Evolutionary conservation across 169 alveolate species (phyloP), one percentile per base, ranked within the genome.

Genomic region (Eimeria brunetti): DNA sequence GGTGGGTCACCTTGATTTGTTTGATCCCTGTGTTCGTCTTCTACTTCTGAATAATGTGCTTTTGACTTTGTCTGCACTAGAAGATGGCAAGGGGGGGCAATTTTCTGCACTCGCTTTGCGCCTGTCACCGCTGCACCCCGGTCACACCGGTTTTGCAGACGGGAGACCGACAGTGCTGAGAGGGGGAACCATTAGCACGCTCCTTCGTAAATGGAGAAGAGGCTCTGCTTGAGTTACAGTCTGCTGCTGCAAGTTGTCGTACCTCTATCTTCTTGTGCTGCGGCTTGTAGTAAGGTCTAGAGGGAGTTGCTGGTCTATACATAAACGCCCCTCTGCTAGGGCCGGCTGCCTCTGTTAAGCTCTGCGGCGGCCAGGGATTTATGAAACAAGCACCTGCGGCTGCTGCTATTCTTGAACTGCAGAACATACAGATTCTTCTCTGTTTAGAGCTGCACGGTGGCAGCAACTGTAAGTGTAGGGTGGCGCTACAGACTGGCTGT

Each of bases 401-500:
- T 62, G 92, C 92, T 62, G 56, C 38, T 85, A 62, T 46, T 41
- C 6, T 60, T 62, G 60, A 38, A 46, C 76, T 38, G 81, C 92
- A 85, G 60, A 85, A 44, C 92, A 85, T 60, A 64, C 92, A 62
- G 81, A 56, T 85, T 75, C 53, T 38, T 53, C 75, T 22, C 36
- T 83, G 90, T 83, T 75, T 49, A 56, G 90, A 56, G 53, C 90
- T 51, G 90, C 90, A 83, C 53, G 53, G 75, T 14, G 64, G 58
- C 90, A 53, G 90, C 90, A 78, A 78, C 58, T 49, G 36, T 38
- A 44, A 46, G 88, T 49, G 88, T 78, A 46, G 88, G 41, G 88
- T 78, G 88, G 92, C 92, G 80, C 92, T n/a, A 85, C 81, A 62
- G 69, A 80, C 92, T 81, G 92, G 81, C 92, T 85, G 81, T 46